These are phyloP conservation scores for Cercospora zeina DNA, from an alignment of 2,329 filamentous ascomycete genomes.

Conservation along the genomic window DNA sequence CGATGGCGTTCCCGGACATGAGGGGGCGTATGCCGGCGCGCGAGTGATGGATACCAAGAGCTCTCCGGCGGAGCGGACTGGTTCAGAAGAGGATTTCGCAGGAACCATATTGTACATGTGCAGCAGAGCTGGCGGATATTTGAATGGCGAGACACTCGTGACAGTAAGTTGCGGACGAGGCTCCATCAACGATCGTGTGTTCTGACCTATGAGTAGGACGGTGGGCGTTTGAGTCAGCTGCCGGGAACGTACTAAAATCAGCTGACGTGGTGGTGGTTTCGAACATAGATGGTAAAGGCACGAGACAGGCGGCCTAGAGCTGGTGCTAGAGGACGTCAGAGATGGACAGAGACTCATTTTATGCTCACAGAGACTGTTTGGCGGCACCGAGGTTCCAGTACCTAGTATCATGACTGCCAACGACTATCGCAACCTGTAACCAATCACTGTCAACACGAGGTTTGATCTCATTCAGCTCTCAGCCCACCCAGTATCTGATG, in stretches of 20 bases:
- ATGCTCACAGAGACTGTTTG: too few relatives aligned
- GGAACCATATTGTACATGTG: slow-evolving; percentile 66
- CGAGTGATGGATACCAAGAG: slow-evolving; percentile 48
- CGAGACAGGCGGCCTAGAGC: neutral
- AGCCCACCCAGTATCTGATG: too few relatives aligned
- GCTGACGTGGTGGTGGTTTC: neutral
- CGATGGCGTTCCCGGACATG: slow-evolving; percentile 28
- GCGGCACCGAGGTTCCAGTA: too few relatives aligned
- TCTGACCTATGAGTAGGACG: slow-evolving; percentile 8
- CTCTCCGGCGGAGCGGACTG: slow-evolving; percentile 61
- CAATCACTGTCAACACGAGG: too few relatives aligned
- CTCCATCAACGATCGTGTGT: too few relatives aligned
- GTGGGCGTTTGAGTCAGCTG: slow-evolving; percentile 38
- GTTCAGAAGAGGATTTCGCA: slow-evolving; percentile 63
- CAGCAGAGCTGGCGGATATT: slow-evolving; percentile 63
- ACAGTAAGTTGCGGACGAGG: slow-evolving; percentile 42
- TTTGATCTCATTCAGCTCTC: too few relatives aligned
- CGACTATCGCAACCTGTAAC: too few relatives aligned
- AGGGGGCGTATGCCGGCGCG: slow-evolving; percentile 51
- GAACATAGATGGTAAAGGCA: neutral
- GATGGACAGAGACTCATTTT: too few relatives aligned
- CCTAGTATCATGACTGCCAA: too few relatives aligned
- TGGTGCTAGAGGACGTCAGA: too few relatives aligned
- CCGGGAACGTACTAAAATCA: slow-evolving; percentile 54
- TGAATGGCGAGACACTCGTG: slow-evolving; percentile 64